These are phyloP conservation scores for Euphrasia confusa DNA, from an alignment of 257 asterid species.

Conservation along the genomic window DNA sequence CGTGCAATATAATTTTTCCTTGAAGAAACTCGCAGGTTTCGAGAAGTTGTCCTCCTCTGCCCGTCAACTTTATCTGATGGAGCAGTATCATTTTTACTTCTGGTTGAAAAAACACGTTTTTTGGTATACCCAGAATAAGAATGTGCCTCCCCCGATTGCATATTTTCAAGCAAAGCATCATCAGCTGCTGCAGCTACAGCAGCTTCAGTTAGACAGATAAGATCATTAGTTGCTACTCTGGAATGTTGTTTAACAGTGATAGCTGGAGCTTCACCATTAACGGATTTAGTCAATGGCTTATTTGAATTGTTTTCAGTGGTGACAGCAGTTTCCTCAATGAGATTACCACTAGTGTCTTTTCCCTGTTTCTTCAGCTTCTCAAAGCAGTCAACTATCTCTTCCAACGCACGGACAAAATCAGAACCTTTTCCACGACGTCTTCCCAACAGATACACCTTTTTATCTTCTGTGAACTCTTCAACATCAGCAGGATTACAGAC, in stretches of 20 bases:
- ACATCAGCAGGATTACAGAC: conserved; percentile 87
- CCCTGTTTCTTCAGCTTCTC: conserved; percentile 62
- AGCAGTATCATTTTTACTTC: conserved; percentile 46
- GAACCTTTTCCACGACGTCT: conserved; percentile 87
- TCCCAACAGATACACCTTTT: conserved; percentile 62
- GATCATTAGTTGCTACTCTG: conserved; percentile 38
- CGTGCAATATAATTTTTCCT: conserved; percentile 33
- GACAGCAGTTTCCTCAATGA: conserved; percentile 37
- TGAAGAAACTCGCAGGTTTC: conserved; percentile 56
- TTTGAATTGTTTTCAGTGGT: conserved; percentile 40
- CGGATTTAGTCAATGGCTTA: conserved; percentile 37
- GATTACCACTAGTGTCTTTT: conserved; percentile 30
- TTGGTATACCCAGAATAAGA: conserved; percentile 33
- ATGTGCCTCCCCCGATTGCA: conserved; percentile 39
- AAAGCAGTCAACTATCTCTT: conserved; percentile 68
- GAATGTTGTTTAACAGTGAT: conserved; percentile 26
- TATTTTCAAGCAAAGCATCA: conserved; percentile 41
- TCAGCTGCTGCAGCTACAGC: conserved; percentile 35
- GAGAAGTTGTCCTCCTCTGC: conserved; percentile 46
- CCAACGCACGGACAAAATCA: conserved; percentile 77
- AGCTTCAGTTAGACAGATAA: conserved; percentile 47
- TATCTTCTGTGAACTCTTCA: conserved; percentile 92
- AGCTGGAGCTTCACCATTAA: conserved; percentile 39
- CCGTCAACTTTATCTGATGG: conserved; percentile 32
- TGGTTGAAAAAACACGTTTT: conserved; percentile 38